Evolutionary conservation across 2,329 filamentous ascomycete genomes (phyloP), one percentile per base, ranked within the genome.

Genomic region (Capronia americana): DNA sequence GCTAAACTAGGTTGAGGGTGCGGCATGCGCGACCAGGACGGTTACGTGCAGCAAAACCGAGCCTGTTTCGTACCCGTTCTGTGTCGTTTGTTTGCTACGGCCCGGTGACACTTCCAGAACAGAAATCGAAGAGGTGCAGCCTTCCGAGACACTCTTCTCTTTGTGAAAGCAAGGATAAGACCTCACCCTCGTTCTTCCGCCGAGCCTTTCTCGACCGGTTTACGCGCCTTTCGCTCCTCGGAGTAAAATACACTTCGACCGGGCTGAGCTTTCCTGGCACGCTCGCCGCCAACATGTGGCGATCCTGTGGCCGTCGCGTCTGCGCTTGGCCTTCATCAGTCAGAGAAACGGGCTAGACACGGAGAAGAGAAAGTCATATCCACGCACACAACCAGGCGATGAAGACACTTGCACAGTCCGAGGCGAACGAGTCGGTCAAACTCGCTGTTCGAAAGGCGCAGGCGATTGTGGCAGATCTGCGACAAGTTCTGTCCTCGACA

Each of bases 121-220:
- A 70, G 69, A 70, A 57, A 70, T 70, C 69, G 66, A 69, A 70
- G 69, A 64, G 69, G 69, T 61, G 62, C 63, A 64, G 62, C 57
- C 59, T 65, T 57, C 59, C 55, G 62, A 65, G 65, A 65, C 64
- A 63, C 54, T 48, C 17, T 26, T 46, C 34, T 11, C 10, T 64
- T 51, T 46, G 34, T 58, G 24, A 28, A 20, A 20, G 14, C 26
- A 34, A 50, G 24, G 55, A 44, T 59, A 59, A 44, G 26, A 48
- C 57, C 30, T 46, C 56, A 23, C 26, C 57, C 57, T 50, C 26
- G 56, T 17, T 59, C 46, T n/a, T 30, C 26, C 41, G 46, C 23
- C 38, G 17, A 34, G 20, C 6, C 51, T 55, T 48, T 46, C 32
- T 41, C 46, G 53, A 17, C 51, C 23, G 51, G 11, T 50, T 32